Base-by-base conservation (phyloP, 1,284 basidiomycete genomes). In the Marasmius sp. region DNA sequence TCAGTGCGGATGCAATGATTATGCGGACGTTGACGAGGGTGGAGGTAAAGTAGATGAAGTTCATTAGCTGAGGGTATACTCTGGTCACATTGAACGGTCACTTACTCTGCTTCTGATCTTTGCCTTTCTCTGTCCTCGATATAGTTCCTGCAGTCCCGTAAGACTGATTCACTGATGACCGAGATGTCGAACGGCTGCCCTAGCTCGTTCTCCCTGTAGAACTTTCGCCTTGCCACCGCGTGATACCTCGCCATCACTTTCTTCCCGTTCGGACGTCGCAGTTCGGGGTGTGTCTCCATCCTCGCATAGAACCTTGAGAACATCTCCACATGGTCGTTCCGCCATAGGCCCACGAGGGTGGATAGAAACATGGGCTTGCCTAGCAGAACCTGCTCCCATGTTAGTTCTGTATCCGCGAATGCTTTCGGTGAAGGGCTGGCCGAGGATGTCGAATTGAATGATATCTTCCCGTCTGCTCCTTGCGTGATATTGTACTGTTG, bases 241-340 rank as follows among this genome's bases (percentile, higher is more conserved):
- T 62, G 61, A n/a, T 62, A 62, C 8, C 8, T 56, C 16, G 50
- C 61, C 33, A 62, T 51, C 0, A 49, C 50, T 2, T 18, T 1
- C 7, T 37, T 27, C 2, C 61, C 61, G 1, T 47, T 7, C 2
- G 14, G 11, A 12, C 38, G 7, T 3, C 33, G 47, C 14, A 58
- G 48, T n/a, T 52, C 49, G 0, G 36, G 22, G 38, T 62, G 61
- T 38, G 57, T 52, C 1, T 62, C 60, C 60, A 58, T 49, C 33
- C 37, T 58, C 11, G 50, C 57, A 51, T 58, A 58, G 57, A 58
- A 58, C 20, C 18, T 11, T 9, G 47, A 50, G 33, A 49, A 58
- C 57, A 58, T 58, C n/a, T 36, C 20, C 47, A 38, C 5, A 27
- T 27, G 6, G 6, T 6, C 7, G 57, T 12, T 16, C n/a, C 58